Percentiles rank a stretch among this genome's conserved stretches.
Conservation (phyloP, 371 early-diverging fungal genomes). For the Rhizopus arrhizus region DNA sequence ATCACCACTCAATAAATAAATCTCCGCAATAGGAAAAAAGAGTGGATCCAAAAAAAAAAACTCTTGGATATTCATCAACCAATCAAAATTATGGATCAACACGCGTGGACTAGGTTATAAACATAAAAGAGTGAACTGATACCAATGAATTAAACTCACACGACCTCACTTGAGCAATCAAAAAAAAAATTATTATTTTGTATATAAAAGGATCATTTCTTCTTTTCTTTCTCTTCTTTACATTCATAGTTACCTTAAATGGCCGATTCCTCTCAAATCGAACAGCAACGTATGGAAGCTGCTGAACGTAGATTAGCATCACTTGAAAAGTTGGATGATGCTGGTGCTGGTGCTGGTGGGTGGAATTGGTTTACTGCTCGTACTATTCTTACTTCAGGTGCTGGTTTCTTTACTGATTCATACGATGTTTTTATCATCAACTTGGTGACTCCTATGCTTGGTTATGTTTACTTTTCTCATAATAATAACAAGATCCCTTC, state of each 20-base stretch:
- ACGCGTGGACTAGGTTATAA: constrained; percentile 1
- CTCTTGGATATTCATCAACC: neutral
- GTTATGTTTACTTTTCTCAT: constrained; percentile 68
- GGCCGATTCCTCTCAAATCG: constrained; percentile 26
- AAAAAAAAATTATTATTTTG: neutral
- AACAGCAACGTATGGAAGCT: constrained; percentile 32
- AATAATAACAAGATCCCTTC: constrained; percentile 61
- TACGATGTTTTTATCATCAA: constrained; percentile 89
- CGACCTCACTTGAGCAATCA: constrained; percentile 33
- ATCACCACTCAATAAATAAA: neutral
- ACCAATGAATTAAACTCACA: constrained; percentile 33
- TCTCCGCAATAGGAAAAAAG: neutral
- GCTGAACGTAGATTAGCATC: constrained; percentile 42
- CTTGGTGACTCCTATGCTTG: constrained; percentile 79
- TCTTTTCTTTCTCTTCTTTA: constrained; percentile 4
- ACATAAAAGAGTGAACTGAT: constrained; percentile 9
- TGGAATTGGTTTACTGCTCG: constrained; percentile 80
- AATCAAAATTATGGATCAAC: neutral
- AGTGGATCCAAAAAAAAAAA: neutral
- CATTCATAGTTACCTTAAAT: constrained; percentile 6
- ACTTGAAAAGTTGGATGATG: constrained; percentile 40
- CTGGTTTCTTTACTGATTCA: constrained; percentile 88
- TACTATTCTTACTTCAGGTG: constrained; percentile 81
- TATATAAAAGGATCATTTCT: constrained; percentile 18
- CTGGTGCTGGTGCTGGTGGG: constrained; percentile 37